These are phyloP conservation scores for Papiliotrema nemorosa DNA, from an alignment of 1,284 basidiomycete genomes.

Conservation along the genomic window DNA sequence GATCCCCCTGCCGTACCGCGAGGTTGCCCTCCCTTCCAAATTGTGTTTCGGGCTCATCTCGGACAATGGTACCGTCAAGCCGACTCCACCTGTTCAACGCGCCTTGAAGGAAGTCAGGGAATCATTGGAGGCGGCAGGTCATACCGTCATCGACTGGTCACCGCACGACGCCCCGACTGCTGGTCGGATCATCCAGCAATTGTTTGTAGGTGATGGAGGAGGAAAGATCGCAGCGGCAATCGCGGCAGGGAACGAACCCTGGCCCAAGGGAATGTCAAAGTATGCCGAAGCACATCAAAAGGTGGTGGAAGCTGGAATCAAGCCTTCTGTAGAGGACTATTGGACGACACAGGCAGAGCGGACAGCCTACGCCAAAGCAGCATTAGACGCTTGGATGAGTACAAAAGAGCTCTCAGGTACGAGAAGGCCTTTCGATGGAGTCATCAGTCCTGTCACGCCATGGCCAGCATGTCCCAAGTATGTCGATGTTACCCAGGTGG, in stretches of 20 bases:
- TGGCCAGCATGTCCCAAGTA: conserved; percentile 19
- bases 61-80: conserved; percentile 61
- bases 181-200: conserved; percentile 19
- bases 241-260: conserved; percentile 26
- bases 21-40: conserved; percentile 30
- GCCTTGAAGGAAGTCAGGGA: conserved; percentile 60
- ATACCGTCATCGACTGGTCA: conserved; percentile 54
- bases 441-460: conserved; percentile 32
- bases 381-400: conserved; percentile 33
- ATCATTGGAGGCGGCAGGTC: conserved; percentile 63
- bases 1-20: conserved; percentile 62
- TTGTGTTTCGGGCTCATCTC: conserved; percentile 32
- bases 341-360: conserved; percentile 36
- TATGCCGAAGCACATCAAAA: conserved; percentile 25
- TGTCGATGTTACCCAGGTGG: not conserved
- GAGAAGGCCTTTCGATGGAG: conserved; percentile 37
- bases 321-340: conserved; percentile 26
- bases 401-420: conserved; percentile 29
- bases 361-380: conserved; percentile 23
- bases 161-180: conserved; percentile 7
- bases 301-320: not conserved
- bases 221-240: conserved; percentile 32
- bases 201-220: conserved; percentile 41
- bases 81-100: conserved; percentile 66
- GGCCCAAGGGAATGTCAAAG: conserved; percentile 23